Evolutionary conservation across 192 early-diverging fungal genomes (phyloP).

Genomic region (Tieghemiomyces parasiticus): DNA sequence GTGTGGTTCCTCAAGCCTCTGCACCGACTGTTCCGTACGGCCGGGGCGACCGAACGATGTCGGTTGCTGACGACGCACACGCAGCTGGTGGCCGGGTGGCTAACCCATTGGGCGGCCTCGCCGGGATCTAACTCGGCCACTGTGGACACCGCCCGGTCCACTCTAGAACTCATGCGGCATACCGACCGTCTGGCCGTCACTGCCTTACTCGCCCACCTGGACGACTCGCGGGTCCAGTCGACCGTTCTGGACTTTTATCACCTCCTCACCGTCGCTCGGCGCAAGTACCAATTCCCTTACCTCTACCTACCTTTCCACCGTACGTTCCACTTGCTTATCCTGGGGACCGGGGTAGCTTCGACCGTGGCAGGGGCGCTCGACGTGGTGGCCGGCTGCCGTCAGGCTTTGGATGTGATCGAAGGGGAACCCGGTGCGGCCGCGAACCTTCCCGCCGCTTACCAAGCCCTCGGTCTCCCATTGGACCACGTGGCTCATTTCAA

Average conservation of each 20-base stretch:
- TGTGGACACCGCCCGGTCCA: background rate
- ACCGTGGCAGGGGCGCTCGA: background rate
- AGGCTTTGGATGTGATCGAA: background rate
- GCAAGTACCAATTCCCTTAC: background rate
- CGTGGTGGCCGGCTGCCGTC: background rate
- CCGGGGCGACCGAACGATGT: background rate
- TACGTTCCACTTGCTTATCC: background rate
- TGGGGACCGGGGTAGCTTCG: background rate
- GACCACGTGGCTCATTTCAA: background rate
- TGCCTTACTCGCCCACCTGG: background rate
- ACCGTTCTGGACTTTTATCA: background rate
- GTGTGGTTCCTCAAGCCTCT: constrained; percentile 3
- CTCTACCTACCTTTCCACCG: background rate
- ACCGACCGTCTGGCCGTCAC: background rate
- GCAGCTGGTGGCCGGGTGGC: background rate
- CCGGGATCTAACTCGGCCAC: background rate
- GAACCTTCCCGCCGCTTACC: background rate
- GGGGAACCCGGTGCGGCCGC: background rate
- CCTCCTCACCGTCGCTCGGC: background rate
- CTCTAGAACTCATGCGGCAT: background rate
- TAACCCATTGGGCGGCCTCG: background rate
- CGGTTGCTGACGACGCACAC: background rate
- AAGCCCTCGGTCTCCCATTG: background rate
- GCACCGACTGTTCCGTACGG: background rate
- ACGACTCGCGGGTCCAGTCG: background rate